Percentiles rank a stretch among this genome's conserved stretches.
Conservation (phyloP, 2,329 filamentous ascomycete genomes). For the Cladosporium oxysporum region DNA sequence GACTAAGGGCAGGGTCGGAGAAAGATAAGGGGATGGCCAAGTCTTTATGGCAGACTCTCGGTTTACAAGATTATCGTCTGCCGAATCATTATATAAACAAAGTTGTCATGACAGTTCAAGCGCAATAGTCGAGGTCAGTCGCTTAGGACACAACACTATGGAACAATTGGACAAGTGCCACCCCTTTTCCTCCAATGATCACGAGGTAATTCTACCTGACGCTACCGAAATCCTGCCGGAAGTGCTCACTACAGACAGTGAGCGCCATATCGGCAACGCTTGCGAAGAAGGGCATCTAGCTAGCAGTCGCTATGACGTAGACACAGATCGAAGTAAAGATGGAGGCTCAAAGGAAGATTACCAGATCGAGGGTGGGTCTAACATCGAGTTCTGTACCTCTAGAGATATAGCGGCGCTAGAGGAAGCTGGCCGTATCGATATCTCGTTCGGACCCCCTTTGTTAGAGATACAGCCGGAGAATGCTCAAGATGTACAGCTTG, state of each 20-base stretch:
- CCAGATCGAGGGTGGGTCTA: neutral
- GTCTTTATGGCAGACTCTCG: neutral
- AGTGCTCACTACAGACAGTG: neutral
- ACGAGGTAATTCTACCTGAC: neutral
- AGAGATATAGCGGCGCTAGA: constrained; percentile 3
- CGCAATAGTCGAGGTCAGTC: neutral
- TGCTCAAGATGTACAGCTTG: neutral
- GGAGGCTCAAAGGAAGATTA: neutral
- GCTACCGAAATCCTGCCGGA: neutral
- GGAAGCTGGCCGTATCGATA: neutral
- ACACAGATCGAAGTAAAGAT: constrained; percentile 5
- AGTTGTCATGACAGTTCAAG: neutral
- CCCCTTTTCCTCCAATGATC: neutral
- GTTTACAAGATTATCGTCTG: neutral
- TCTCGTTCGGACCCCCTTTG: neutral
- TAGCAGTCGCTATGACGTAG: neutral
- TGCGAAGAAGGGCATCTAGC: neutral
- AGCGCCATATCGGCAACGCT: neutral
- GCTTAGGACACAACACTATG: neutral
- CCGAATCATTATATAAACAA: neutral
- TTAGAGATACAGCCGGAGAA: neutral
- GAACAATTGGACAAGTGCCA: neutral
- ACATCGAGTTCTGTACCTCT: neutral
- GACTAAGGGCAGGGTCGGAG: neutral
- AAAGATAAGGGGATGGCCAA: neutral